Percentiles rank a stretch among this genome's conserved stretches.
These are phyloP conservation scores for Chaetothyriales sp. DNA, from an alignment of 2,329 filamentous ascomycete genomes.

Conservation along the genomic window DNA sequence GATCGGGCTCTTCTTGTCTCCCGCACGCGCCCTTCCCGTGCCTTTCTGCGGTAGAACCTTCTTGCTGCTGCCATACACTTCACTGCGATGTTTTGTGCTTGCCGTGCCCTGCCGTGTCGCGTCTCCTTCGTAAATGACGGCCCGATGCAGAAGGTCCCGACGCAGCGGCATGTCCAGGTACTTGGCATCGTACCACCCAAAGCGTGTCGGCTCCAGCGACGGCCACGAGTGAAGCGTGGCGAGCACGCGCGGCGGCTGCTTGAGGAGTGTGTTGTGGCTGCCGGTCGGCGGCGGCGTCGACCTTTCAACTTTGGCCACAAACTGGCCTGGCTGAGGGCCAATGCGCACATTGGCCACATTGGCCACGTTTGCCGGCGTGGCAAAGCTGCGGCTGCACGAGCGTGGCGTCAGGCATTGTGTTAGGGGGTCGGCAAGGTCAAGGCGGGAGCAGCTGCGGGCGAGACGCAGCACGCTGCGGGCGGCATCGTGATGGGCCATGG, in stretches of 20 bases:
- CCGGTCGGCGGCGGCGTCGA: constrained; percentile 16
- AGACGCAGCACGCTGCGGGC: constrained; percentile 13
- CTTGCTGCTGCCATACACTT: constrained; percentile 68
- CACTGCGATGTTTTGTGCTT: constrained; percentile 62
- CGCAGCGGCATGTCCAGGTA: constrained; percentile 80
- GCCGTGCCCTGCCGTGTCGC: constrained; percentile 76
- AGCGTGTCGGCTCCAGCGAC: constrained; percentile 64
- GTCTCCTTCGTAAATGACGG: constrained; percentile 86
- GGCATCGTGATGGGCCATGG: constrained; percentile 12
- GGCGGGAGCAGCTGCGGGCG: constrained; percentile 9
- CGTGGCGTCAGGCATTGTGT: constrained; percentile 21
- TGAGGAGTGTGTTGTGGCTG: constrained; percentile 22
- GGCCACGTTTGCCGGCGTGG: constrained; percentile 32
- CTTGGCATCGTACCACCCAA: constrained; percentile 64
- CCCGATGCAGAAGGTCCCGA: constrained; percentile 81
- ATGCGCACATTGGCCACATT: constrained; percentile 23
- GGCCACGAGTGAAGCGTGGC: constrained; percentile 87
- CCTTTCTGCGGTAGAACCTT: constrained; percentile 87
- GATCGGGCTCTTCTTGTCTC: constrained; percentile 69
- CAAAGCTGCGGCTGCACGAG: neutral
- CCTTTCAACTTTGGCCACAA: constrained; percentile 18
- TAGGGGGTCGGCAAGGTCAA: constrained; percentile 25
- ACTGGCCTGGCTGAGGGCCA: constrained; percentile 38
- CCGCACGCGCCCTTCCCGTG: constrained; percentile 62
- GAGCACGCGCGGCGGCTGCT: constrained; percentile 48